Percentiles rank a stretch among this genome's conserved stretches.
Conservation (phyloP, 2,329 filamentous ascomycete species). For the Colletotrichum cereale region DNA sequence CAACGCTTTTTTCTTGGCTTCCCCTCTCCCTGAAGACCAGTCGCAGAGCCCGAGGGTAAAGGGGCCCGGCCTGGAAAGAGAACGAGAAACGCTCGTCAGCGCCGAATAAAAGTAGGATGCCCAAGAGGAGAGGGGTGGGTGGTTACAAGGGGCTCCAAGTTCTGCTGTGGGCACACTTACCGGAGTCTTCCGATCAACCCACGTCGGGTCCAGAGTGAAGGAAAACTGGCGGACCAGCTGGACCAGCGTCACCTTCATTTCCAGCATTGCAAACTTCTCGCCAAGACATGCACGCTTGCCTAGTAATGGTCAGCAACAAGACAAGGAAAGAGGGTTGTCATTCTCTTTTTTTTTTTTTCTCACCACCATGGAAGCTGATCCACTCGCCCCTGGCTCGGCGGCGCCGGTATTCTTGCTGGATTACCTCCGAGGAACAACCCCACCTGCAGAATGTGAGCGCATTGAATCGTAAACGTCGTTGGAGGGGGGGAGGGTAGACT, state of each 20-base stretch:
- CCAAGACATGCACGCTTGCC: constrained; percentile 54
- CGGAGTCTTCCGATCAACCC: constrained; percentile 49
- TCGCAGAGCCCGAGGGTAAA: constrained; percentile 32
- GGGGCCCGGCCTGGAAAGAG: constrained; percentile 30
- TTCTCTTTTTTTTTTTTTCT: neutral
- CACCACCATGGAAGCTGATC: constrained; percentile 57
- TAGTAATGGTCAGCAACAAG: neutral
- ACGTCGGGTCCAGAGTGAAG: constrained; percentile 50
- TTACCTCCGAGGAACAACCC: constrained; percentile 51
- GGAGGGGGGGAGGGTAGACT: neutral
- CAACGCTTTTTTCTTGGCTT: neutral
- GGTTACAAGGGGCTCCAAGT: neutral
- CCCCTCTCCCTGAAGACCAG: constrained; percentile 30
- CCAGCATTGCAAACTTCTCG: constrained; percentile 54
- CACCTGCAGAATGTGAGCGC: constrained; percentile 45
- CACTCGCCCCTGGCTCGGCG: constrained; percentile 53
- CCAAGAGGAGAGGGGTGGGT: neutral
- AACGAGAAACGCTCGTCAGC: constrained; percentile 12
- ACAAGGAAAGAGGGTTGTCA: neutral
- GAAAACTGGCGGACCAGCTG: constrained; percentile 46
- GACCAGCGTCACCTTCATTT: constrained; percentile 51
- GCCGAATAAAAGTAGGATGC: neutral
- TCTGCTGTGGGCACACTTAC: constrained; percentile 44
- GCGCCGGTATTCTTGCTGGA: constrained; percentile 51
- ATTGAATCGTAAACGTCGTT: neutral